Evolutionary conservation across 2,329 filamentous ascomycete species (phyloP).

Genomic region (Phialophora verrucosa): DNA sequence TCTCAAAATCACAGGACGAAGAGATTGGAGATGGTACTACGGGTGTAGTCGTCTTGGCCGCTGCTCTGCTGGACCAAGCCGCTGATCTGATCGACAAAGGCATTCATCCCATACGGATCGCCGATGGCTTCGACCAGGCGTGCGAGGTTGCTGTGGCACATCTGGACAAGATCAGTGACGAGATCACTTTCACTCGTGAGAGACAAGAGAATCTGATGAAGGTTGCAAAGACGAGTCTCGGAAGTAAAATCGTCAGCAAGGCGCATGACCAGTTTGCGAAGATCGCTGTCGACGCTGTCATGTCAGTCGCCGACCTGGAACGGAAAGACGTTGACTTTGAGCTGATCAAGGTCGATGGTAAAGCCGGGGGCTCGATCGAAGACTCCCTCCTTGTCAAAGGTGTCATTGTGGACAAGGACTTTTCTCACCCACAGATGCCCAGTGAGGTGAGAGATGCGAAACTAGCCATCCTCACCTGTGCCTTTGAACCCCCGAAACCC

Average conservation of each 20-base stretch:
- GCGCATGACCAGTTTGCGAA: constrained; percentile 97
- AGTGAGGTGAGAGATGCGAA: constrained; percentile 94
- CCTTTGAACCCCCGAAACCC: constrained; percentile 97
- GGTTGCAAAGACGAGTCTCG: constrained; percentile 92
- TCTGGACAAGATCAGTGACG: constrained; percentile 90
- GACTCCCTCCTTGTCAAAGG: constrained; percentile 95
- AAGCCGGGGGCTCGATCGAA: constrained; percentile 91
- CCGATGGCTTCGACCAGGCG: constrained; percentile 95
- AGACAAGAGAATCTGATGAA: constrained; percentile 86
- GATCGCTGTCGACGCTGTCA: constrained; percentile 94
- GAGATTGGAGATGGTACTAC: constrained; percentile 99
- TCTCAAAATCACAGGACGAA: constrained; percentile 98
- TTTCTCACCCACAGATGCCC: constrained; percentile 99
- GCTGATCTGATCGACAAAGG: constrained; percentile 99
- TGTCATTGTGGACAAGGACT: constrained; percentile 99
- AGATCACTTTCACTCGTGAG: constrained; percentile 80
- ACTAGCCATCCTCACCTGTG: constrained; percentile 95
- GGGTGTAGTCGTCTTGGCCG: constrained; percentile 93
- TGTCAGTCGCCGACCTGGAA: constrained; percentile 94
- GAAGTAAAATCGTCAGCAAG: constrained; percentile 99
- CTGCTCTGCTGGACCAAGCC: constrained; percentile 92
- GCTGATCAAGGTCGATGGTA: constrained; percentile 98
- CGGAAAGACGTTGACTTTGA: constrained; percentile 98
- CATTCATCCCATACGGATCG: constrained; percentile 98
- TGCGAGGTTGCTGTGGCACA: constrained; percentile 95